A percentile compares a stretch with the other conserved stretches of the same genome.
Conservation (phyloP, 495 filamentous ascomycete genomes). For the Penicillium malachiteum region DNA sequence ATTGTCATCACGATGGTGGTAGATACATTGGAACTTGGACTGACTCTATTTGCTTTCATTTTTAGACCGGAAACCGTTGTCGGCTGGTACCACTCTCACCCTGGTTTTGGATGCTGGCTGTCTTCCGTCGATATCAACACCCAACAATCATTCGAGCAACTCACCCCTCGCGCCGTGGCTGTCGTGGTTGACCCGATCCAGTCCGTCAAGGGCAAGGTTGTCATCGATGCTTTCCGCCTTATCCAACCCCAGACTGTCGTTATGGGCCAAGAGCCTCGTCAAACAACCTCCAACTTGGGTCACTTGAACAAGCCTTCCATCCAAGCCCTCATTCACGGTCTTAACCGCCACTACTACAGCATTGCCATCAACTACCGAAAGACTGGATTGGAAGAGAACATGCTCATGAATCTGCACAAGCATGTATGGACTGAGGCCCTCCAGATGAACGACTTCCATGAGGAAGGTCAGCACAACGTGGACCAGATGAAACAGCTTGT, state of each 20-base stretch:
- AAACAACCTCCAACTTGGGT: conserved; percentile 95
- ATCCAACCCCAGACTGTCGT: conserved; percentile 99
- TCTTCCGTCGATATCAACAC: conserved; percentile 99
- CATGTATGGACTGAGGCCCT: conserved; percentile 98
- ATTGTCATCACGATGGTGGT: conserved; percentile 15
- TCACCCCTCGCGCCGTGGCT: conserved; percentile 91
- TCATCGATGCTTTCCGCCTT: conserved; percentile 97
- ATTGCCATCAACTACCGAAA: conserved; percentile 98
- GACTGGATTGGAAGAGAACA: conserved; percentile 96
- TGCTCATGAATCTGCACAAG: conserved; percentile 99
- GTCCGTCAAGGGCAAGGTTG: conserved; percentile 98
- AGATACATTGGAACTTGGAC: background rate
- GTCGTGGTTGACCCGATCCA: conserved; percentile 98
- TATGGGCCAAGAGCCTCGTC: conserved; percentile 96
- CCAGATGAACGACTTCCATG: conserved; percentile 93
- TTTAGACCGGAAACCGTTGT: conserved; percentile 90
- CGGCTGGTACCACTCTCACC: conserved; percentile 99
- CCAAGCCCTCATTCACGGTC: conserved; percentile 96
- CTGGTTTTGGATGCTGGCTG: conserved; percentile 98
- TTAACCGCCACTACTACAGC: conserved; percentile 98
- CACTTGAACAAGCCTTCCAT: conserved; percentile 99
- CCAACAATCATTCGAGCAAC: conserved; percentile 97
- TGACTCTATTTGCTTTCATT: conserved; percentile 1
- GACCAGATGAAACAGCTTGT: conserved; percentile 86
- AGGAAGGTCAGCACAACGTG: conserved; percentile 78